Evolutionary conservation across 305 asterid genomes (phyloP).

Genomic region (Fraxinus platypoda): DNA sequence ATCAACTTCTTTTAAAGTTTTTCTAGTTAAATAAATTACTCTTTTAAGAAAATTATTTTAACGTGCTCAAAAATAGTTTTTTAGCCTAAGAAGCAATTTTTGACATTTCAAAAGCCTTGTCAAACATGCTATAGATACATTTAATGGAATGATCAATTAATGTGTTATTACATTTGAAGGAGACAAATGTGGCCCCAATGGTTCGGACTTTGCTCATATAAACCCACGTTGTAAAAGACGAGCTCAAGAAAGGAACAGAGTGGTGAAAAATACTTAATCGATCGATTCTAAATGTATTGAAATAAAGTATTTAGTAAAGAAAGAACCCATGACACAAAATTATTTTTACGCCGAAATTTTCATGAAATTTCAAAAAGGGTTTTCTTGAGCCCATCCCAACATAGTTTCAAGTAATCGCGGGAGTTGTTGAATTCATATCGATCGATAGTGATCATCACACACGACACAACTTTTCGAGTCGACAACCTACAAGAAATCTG

Average conservation of each 20-base stretch:
- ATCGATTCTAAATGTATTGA: background rate
- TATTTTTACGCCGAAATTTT: background rate
- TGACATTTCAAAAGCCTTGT: too few relatives aligned
- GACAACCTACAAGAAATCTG: background rate
- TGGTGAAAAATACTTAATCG: background rate
- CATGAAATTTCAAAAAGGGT: background rate
- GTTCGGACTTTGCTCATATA: background rate
- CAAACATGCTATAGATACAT: too few relatives aligned
- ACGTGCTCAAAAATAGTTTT: background rate
- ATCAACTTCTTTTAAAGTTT: background rate
- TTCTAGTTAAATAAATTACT: too few relatives aligned
- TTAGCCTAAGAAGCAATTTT: too few relatives aligned
- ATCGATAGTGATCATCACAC: background rate
- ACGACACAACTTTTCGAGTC: background rate
- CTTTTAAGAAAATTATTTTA: too few relatives aligned
- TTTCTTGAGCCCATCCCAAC: background rate
- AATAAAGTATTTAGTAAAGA: background rate
- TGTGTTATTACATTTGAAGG: background rate
- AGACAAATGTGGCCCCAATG: background rate
- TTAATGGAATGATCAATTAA: too few relatives aligned
- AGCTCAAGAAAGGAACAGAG: background rate
- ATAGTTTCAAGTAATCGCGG: background rate
- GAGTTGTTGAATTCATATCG: background rate
- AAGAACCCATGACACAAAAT: background rate
- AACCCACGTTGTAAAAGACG: background rate